Base-by-base conservation (phyloP, 805 yeast genomes). In the Kodamaea fukazawae region DNA sequence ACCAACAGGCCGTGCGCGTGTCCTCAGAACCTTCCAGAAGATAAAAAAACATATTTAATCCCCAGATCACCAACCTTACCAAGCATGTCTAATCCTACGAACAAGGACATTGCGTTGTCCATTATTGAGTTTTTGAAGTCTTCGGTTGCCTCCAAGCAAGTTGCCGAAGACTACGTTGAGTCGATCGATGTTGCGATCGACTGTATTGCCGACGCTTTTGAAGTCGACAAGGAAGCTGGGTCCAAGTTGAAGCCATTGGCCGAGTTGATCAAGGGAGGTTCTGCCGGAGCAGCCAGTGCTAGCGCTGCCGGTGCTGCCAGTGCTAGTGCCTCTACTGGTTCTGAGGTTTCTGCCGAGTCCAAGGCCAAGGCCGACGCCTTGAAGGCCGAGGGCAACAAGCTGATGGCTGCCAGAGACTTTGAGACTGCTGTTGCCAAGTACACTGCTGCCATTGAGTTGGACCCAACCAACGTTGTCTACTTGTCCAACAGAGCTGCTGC, bases 401-500 rank as follows among this genome's bases (percentile, higher is more conserved):
- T 85, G 30, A 86, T 93, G 88, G 88, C 96, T 14, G 68, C 70
- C 39, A 81, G 73, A 55, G 79, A 89, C 51, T 91, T 76, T 57
- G 71, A 69, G 11, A 70, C 61, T 28, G 98, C 99, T 4, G 73
- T 88, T 38, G 76, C 73, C 16, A 79, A 82, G 49, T 93, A 93
- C 65, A 76, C 95, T 6, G 79, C 78, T 40, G 98, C 98, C 8
- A 78, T 93, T 50, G 78, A 65, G 16, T 63, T 82, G 45, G 72
- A 80, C 48, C 79, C 89, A 40, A 61, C 73, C 12, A 89, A 88
- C 60, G 89, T 90, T 12, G 86, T 93, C 14, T 93, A 83, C 63
- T 78, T 76, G 46, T 89, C 98, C 26, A 93, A 93, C 68, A 81
- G 99, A 58, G 98, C 99, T 10, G 99, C 99, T 31, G 98, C 98